Evolutionary conservation across 2,329 filamentous ascomycete genomes (phyloP), one percentile per base, ranked within the genome.

Genomic region (Penicillium verrucosum): DNA sequence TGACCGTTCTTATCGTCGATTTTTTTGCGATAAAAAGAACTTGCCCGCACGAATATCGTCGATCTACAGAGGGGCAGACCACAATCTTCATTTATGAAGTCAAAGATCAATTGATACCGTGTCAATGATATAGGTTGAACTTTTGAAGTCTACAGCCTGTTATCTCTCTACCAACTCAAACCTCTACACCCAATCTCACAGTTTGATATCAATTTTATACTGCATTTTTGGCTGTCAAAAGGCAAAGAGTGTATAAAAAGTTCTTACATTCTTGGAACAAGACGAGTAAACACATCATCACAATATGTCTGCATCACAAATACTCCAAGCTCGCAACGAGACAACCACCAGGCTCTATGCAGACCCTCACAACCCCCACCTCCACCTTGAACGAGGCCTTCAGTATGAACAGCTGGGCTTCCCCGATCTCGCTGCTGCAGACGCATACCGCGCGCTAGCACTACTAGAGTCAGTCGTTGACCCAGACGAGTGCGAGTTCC

Each of bases 361-460:
- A 30, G 71, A 75, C 45, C 73, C 75, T 2, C 76, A 78, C 63
- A 77, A 77, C 54, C 74, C 75, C 7, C 65, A 71, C 36, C 63
- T 70, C 5, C 72, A 78, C 57, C 68, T 79, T 12, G 65, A 71
- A 29, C 85, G 92, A 32, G 90, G 90, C 25, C 77, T 83, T 34
- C 79, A 89, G 41, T 86, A 97, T 73, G 82, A 86, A 16, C 79
- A 85, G 44, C 81, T 97, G 45, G 90, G 86, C 37, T 97, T 96
- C 73, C 90, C 91, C 0, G 94, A 99, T 72, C 83, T 99, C 38
- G 92, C 92, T 5, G 87, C 88, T 11, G 90, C 91, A 34, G 92
- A 97, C 78, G 90, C 91, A 5, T 97, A 97, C 72, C 88, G 89
- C 54, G 92, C 92, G 1, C 81, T 97, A n/a, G 83, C 96, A 4